Evolutionary conservation across 441 rosid species (phyloP).

Genomic region (Kokia cookei): DNA sequence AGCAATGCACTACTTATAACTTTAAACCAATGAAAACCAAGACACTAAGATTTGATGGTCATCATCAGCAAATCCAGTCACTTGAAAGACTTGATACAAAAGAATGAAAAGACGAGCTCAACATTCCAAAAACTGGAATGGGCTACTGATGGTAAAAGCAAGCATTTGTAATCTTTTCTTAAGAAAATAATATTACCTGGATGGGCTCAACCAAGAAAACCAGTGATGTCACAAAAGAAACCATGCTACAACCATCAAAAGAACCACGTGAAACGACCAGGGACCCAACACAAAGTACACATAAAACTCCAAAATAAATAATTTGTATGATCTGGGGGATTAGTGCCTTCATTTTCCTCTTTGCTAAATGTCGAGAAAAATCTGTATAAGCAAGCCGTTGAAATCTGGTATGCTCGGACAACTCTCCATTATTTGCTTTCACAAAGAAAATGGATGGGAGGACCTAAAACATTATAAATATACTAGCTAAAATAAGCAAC

Average conservation of each 20-base stretch:
- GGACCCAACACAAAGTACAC: constrained; percentile 61
- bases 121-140: neutral
- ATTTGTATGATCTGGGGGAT: constrained; percentile 79
- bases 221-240: constrained; percentile 79
- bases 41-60: neutral
- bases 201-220: constrained; percentile 83
- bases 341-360: constrained; percentile 90
- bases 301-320: constrained; percentile 66
- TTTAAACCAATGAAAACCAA: neutral
- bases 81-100: neutral
- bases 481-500: neutral
- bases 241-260: constrained; percentile 53
- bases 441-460: constrained; percentile 84
- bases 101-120: neutral
- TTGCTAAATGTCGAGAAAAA: constrained; percentile 47
- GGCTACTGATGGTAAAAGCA: neutral
- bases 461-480: constrained; percentile 37
- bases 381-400: constrained; percentile 62
- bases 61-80: neutral
- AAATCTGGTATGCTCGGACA: constrained; percentile 66
- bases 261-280: constrained; percentile 57
- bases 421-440: constrained; percentile 87
- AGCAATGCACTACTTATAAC: neutral
- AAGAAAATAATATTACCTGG: constrained; percentile 47
- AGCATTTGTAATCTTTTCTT: constrained; percentile 4